These are phyloP conservation scores for Catenaria anguillulae DNA, from an alignment of 371 early-diverging fungal species.

Conservation along the genomic window DNA sequence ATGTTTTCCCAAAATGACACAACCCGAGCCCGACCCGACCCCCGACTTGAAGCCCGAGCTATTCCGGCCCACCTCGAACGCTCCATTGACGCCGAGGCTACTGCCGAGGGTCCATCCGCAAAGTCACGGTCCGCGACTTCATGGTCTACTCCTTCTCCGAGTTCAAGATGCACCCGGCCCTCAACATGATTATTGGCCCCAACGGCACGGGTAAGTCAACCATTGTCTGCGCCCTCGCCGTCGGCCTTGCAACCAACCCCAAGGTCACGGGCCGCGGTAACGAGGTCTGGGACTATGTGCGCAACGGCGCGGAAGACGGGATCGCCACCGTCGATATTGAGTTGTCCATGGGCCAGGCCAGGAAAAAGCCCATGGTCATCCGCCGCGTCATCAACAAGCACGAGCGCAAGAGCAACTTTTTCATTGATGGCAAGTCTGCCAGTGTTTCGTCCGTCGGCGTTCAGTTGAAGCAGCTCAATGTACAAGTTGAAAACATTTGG, in stretches of 20 bases:
- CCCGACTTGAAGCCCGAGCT: too few relatives aligned
- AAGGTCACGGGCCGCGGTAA: neutral
- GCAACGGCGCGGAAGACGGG: neutral
- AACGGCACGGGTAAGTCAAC: slow-evolving; percentile 91
- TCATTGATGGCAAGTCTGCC: slow-evolving; percentile 51
- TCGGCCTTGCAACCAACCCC: neutral
- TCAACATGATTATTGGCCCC: slow-evolving; percentile 96
- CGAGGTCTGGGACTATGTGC: neutral
- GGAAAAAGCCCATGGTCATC: slow-evolving; percentile 55
- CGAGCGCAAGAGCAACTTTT: slow-evolving; percentile 56
- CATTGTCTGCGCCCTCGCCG: neutral
- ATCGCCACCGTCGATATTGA: neutral
- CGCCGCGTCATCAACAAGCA: slow-evolving; percentile 49
- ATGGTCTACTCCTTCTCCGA: neutral
- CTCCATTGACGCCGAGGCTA: neutral
- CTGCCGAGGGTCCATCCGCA: neutral
- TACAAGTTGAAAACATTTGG: slow-evolving; percentile 94
- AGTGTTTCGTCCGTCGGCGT: slow-evolving; percentile 46
- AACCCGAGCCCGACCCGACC: too few relatives aligned
- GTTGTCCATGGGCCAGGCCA: neutral
- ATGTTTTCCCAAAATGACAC: too few relatives aligned
- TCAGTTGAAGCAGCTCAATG: slow-evolving; percentile 42
- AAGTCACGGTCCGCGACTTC: neutral
- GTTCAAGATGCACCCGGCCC: slow-evolving; percentile 34
- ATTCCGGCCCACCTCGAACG: neutral